These are phyloP conservation scores for Mucor irregularis DNA, from an alignment of 371 early-diverging fungal genomes.

Conservation along the genomic window DNA sequence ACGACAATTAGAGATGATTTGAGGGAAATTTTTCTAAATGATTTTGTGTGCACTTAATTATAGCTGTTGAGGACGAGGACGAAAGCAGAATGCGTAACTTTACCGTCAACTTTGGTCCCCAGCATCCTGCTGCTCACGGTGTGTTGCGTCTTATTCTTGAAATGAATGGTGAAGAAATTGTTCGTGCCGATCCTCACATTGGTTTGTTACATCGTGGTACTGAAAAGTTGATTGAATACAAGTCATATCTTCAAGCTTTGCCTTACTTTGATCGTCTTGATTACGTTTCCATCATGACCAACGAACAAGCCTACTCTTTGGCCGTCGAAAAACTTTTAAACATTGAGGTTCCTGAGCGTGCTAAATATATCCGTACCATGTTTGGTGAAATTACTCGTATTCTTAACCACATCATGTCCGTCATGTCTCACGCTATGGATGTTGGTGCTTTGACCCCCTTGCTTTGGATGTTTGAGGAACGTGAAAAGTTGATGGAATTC, in stretches of 20 bases:
- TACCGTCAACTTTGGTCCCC: constrained; percentile 98
- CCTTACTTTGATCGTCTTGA: constrained; percentile 99
- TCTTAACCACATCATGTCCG: constrained; percentile 97
- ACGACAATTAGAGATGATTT: too few relatives aligned
- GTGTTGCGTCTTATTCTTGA: constrained; percentile 96
- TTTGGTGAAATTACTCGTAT: constrained; percentile 98
- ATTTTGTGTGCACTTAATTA: too few relatives aligned
- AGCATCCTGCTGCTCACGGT: constrained; percentile 99
- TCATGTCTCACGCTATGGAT: constrained; percentile 95
- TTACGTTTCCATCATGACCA: constrained; percentile 98
- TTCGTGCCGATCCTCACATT: constrained; percentile 95
- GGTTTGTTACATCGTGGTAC: constrained; percentile 97
- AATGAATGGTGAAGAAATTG: constrained; percentile 89
- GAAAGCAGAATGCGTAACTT: constrained; percentile 70
- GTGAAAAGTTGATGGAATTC: constrained; percentile 97
- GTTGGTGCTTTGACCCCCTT: constrained; percentile 98
- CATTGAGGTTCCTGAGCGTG: constrained; percentile 93
- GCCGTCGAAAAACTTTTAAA: constrained; percentile 97
- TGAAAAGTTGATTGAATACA: constrained; percentile 98
- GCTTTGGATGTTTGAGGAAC: constrained; percentile 98
- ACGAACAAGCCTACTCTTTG: constrained; percentile 93
- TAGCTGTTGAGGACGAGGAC: constrained; percentile 50
- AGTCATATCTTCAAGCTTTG: constrained; percentile 93
- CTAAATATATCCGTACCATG: constrained; percentile 95
- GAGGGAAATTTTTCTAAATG: background rate